Evolutionary conservation across 306 rosid genomes (phyloP).

Genomic region (Castanospermum australe): DNA sequence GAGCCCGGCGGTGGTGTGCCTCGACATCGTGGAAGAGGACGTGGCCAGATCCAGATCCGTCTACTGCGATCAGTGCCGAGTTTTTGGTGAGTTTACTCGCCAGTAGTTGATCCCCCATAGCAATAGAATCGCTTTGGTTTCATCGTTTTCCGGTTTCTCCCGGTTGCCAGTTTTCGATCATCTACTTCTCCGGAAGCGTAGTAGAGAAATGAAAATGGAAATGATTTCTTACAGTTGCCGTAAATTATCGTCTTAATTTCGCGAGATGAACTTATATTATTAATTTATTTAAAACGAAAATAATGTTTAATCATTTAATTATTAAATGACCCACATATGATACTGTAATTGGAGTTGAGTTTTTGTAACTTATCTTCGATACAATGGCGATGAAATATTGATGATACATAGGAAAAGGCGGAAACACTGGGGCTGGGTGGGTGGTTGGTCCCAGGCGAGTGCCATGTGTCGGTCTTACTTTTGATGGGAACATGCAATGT

Average conservation of each 20-base stretch:
- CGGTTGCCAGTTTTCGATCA: conserved; percentile 33
- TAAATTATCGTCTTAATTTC: conserved; percentile 21
- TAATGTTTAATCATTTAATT: background rate
- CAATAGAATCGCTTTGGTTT: conserved; percentile 30
- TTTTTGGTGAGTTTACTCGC: conserved; percentile 89
- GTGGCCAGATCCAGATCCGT: conserved; percentile 87
- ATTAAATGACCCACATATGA: background rate
- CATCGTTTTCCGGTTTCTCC: conserved; percentile 33
- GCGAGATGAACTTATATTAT: background rate
- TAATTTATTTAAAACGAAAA: background rate
- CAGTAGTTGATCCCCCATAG: background rate
- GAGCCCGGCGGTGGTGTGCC: conserved; percentile 57
- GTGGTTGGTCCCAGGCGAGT: conserved; percentile 29
- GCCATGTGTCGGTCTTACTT: conserved; percentile 13
- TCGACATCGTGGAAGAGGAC: conserved; percentile 87
- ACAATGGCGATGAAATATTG: conserved; percentile 13
- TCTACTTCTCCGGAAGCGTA: background rate
- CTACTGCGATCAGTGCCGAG: conserved; percentile 96
- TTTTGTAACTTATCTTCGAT: conserved; percentile 7
- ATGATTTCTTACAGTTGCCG: background rate
- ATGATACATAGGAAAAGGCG: background rate
- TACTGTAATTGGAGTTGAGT: background rate
- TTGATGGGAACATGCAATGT: background rate
- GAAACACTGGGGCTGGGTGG: background rate
- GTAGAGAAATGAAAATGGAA: background rate